Evolutionary conservation across 306 rosid genomes (phyloP).

Genomic region (Citrullus amarus): DNA sequence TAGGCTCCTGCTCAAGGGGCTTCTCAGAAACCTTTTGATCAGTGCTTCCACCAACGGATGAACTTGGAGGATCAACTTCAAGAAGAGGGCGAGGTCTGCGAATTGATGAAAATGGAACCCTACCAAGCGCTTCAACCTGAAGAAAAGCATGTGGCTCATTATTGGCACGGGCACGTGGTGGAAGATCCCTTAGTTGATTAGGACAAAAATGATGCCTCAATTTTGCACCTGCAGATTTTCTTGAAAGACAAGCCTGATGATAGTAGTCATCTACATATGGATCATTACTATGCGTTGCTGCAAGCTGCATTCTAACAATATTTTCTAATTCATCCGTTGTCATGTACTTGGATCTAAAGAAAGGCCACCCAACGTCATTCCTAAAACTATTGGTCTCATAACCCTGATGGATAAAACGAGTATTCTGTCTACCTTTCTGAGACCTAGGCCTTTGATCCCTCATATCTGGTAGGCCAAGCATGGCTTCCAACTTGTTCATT

Average conservation of each 20-base stretch:
- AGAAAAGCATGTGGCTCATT: slow-evolving; percentile 94
- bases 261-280: slow-evolving; percentile 97
- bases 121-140: slow-evolving; percentile 97
- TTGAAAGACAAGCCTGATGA: slow-evolving; percentile 84
- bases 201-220: slow-evolving; percentile 92
- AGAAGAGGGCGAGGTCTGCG: slow-evolving; percentile 99
- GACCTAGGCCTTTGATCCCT: slow-evolving; percentile 71
- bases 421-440: slow-evolving; percentile 48
- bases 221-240: slow-evolving; percentile 62
- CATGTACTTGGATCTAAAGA: slow-evolving; percentile 74
- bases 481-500: slow-evolving; percentile 59
- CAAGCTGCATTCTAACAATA: slow-evolving; percentile 89
- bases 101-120: slow-evolving; percentile 96
- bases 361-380: slow-evolving; percentile 66
- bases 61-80: slow-evolving; percentile 82
- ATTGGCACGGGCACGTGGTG: slow-evolving; percentile 64
- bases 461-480: slow-evolving; percentile 61
- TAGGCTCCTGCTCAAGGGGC: slow-evolving; percentile 94
- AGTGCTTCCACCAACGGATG: slow-evolving; percentile 32
- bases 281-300: slow-evolving; percentile 90
- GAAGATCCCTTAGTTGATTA: slow-evolving; percentile 71
- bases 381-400: slow-evolving; percentile 42
- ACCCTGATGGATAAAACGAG: slow-evolving; percentile 47
- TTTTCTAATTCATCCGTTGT: slow-evolving; percentile 72
- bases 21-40: slow-evolving; percentile 70